A percentile compares a stretch with the other conserved stretches of the same genome.
phyloP scores from a whole-genome alignment of 2,329 filamentous ascomycete genomes.

The Diaporthe velutina region DNA sequence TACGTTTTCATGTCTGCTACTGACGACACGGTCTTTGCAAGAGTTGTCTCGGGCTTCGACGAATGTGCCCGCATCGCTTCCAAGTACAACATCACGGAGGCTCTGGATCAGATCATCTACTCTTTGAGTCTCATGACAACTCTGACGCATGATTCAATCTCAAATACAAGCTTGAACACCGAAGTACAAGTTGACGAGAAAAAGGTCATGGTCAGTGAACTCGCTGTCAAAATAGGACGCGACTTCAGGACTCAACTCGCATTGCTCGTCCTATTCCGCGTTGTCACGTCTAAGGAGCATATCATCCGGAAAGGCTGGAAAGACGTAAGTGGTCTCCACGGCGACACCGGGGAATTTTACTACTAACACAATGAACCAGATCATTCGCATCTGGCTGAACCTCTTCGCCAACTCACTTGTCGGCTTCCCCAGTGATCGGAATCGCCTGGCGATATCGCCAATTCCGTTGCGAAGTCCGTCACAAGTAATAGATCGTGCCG shows the following conservation, averaged over 20 bases:
- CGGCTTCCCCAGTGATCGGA: constrained; percentile 74
- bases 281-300: constrained; percentile 86
- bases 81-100: constrained; percentile 85
- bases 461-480: constrained; percentile 94
- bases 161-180: constrained; percentile 91
- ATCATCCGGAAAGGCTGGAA: constrained; percentile 84
- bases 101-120: constrained; percentile 92
- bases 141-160: constrained; percentile 79
- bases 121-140: constrained; percentile 93
- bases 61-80: constrained; percentile 95
- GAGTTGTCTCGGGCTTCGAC: constrained; percentile 94
- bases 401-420: constrained; percentile 96
- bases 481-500: constrained; percentile 90
- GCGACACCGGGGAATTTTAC: neutral
- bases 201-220: constrained; percentile 98
- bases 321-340: constrained; percentile 68
- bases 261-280: constrained; percentile 93
- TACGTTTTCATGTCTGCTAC: constrained; percentile 99
- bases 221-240: constrained; percentile 93
- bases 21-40: constrained; percentile 93
- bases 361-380: constrained; percentile 64
- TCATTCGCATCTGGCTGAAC: constrained; percentile 93
- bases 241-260: constrained; percentile 95
- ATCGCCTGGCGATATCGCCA: constrained; percentile 77
- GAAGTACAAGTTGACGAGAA: constrained; percentile 93